These are phyloP conservation scores for Psilocybe cyanescens DNA, from an alignment of 768 basidiomycete species.

Conservation along the genomic window DNA sequence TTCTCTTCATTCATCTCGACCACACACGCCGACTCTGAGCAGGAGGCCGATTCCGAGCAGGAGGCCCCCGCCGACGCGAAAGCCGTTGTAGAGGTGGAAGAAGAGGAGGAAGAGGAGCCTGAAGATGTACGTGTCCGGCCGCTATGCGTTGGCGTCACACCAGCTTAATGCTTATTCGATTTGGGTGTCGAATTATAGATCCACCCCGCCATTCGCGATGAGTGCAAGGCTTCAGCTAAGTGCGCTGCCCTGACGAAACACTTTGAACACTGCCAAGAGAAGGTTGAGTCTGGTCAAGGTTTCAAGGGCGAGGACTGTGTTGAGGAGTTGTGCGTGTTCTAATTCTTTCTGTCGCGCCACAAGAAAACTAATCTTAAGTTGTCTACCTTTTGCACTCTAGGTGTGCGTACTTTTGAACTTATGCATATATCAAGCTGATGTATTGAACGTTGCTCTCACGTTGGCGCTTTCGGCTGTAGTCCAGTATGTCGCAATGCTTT, in stretches of 20 bases:
- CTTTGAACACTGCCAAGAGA: conserved; percentile 91
- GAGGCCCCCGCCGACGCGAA: conserved; percentile 57
- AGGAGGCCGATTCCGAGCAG: conserved; percentile 47
- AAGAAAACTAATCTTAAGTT: background rate
- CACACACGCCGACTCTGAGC: conserved; percentile 48
- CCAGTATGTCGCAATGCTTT: conserved; percentile 57
- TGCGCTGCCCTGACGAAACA: conserved; percentile 77
- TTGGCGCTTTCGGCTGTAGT: conserved; percentile 34
- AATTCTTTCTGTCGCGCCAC: background rate
- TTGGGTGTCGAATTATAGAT: conserved; percentile 40
- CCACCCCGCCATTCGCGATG: conserved; percentile 74
- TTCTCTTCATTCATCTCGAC: conserved; percentile 50
- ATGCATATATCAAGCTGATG: background rate
- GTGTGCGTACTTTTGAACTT: conserved; percentile 24
- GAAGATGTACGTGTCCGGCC: conserved; percentile 70
- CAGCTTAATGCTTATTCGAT: background rate
- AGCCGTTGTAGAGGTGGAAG: conserved; percentile 54
- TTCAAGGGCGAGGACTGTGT: conserved; percentile 93
- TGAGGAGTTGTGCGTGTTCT: conserved; percentile 78
- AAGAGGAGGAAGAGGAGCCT: conserved; percentile 70
- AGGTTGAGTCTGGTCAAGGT: conserved; percentile 80
- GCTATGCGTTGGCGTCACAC: background rate
- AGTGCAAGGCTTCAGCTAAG: conserved; percentile 67
- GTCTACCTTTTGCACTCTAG: conserved; percentile 14
- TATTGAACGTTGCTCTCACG: background rate